Base-by-base conservation (phyloP, 306 rosid species). In the Vicia villosa region DNA sequence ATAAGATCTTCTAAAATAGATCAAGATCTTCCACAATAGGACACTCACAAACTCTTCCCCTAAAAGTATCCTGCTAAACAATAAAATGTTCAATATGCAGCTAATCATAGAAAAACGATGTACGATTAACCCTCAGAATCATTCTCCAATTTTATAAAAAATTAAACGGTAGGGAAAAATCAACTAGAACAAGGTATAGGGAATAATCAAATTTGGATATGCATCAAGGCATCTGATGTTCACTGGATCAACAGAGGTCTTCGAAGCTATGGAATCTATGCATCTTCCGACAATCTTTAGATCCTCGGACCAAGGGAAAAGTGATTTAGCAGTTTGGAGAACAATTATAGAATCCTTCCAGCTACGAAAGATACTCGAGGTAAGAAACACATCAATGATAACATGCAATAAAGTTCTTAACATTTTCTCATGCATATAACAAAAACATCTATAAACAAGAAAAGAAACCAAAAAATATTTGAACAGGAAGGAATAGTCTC, bases 341-440 rank as follows among this genome's bases (percentile, higher is more conserved):
- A 95, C 96, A 79, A 86, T 89, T 52, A 95, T 91, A 72, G 97
- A 87, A 74, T 95, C 99, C 78, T 95, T 95, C 99, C 99, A 95
- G 85, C 91, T 95, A 2, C 88, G 91, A 30, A 95, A 86, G 52
- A 95, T 95, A 65, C 99, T 86, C 0, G 99, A 95, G 73, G 90
- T 95, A 22, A 95, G 91, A 77, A 95, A 95, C 54, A 95, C 99
- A 14, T 26, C 10, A 56, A 63, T 63, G 0, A 61, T 37, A 26
- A 30, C 28, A n/a, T n/a, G n/a, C n/a, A n/a, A n/a, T n/a, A n/a
- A n/a, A n/a, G n/a, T n/a, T n/a, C n/a, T n/a, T n/a, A 52, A 37
- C 55, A 36, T 32, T 59, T 9, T 12, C 15, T 28, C 2, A 0
- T 12, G 20, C 13, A 14, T 6, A 21, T 14, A 28, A 63, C 6